Conservation (phyloP, 2,329 filamentous ascomycete species). For the Fusarium gaditjirri region DNA sequence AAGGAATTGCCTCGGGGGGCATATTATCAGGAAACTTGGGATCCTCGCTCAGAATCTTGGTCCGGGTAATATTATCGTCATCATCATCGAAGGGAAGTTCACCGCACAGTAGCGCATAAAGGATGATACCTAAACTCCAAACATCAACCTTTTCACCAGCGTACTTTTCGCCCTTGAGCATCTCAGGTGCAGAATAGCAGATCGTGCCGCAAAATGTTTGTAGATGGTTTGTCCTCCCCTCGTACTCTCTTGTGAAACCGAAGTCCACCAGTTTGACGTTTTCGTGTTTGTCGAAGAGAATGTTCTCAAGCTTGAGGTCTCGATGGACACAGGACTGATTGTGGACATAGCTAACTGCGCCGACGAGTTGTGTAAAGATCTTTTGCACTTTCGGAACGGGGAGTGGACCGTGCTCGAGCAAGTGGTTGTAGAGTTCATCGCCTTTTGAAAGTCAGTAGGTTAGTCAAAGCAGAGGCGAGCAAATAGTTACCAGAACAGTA, state of each 20-base stretch:
- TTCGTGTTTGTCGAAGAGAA: slow-evolving; percentile 93
- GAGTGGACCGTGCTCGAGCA: slow-evolving; percentile 86
- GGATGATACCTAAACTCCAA: slow-evolving; percentile 88
- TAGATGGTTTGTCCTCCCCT: slow-evolving; percentile 91
- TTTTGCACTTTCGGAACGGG: slow-evolving; percentile 89
- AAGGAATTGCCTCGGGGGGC: slow-evolving; percentile 77
- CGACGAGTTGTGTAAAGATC: slow-evolving; percentile 95
- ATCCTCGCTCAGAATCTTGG: slow-evolving; percentile 85
- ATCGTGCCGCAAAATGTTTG: slow-evolving; percentile 98
- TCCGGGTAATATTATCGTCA: slow-evolving; percentile 87
- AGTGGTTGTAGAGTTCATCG: slow-evolving; percentile 96
- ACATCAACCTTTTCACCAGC: slow-evolving; percentile 98
- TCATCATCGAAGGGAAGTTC: slow-evolving; percentile 97
- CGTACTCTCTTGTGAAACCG: slow-evolving; percentile 97
- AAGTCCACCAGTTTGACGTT: slow-evolving; percentile 99
- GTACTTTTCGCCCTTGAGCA: slow-evolving; percentile 98
- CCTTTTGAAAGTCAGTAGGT: slow-evolving; percentile 66
- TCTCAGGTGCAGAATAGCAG: slow-evolving; percentile 97
- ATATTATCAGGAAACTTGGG: slow-evolving; percentile 86
- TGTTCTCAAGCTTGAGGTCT: slow-evolving; percentile 91
- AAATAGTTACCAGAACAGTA: slow-evolving; percentile 82
- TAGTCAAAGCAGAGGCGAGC: not conserved
- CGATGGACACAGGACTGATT: slow-evolving; percentile 95
- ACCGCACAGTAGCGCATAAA: slow-evolving; percentile 83
- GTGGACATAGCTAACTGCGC: slow-evolving; percentile 95